These are phyloP conservation scores for Exophiala mesophila DNA, from an alignment of 2,329 filamentous ascomycete species.

Conservation along the genomic window DNA sequence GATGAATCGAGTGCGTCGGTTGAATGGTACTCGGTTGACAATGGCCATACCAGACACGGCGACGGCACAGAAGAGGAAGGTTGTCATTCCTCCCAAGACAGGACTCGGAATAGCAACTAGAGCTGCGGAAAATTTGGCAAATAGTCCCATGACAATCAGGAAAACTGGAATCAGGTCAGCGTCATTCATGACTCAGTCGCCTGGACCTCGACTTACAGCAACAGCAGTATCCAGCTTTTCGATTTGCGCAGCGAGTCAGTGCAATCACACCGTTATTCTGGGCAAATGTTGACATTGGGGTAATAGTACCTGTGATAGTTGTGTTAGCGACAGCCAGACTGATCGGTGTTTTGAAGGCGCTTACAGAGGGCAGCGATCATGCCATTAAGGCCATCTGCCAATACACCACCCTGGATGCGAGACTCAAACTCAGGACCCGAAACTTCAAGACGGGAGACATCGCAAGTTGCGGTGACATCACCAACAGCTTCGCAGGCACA, in stretches of 20 bases:
- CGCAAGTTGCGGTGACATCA: conserved; percentile 64
- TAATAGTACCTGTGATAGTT: no score
- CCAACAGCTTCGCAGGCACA: conserved; percentile 65
- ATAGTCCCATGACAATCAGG: conserved; percentile 64
- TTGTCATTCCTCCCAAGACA: conserved; percentile 48
- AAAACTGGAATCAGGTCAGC: conserved; percentile 42
- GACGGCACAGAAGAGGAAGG: conserved; percentile 64
- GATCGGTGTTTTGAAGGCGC: no score
- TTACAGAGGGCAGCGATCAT: conserved; percentile 58
- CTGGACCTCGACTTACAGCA: conserved; percentile 33
- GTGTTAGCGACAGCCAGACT: no score
- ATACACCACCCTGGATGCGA: conserved; percentile 64
- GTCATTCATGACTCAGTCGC: not conserved
- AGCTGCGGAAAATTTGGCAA: conserved; percentile 65
- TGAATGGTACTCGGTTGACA: conserved; percentile 58
- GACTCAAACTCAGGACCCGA: conserved; percentile 61
- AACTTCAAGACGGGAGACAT: conserved; percentile 60
- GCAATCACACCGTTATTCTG: conserved; percentile 68
- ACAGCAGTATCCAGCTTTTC: conserved; percentile 62
- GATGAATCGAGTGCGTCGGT: conserved; percentile 62
- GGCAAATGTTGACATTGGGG: conserved; percentile 63
- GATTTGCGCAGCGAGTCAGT: conserved; percentile 63
- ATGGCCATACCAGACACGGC: conserved; percentile 63
- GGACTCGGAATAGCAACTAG: conserved; percentile 59
- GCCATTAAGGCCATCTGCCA: conserved; percentile 63